phyloP scores from a whole-genome alignment of 176 grass and related monocot genomes.

The Cymbopogon citratus region DNA sequence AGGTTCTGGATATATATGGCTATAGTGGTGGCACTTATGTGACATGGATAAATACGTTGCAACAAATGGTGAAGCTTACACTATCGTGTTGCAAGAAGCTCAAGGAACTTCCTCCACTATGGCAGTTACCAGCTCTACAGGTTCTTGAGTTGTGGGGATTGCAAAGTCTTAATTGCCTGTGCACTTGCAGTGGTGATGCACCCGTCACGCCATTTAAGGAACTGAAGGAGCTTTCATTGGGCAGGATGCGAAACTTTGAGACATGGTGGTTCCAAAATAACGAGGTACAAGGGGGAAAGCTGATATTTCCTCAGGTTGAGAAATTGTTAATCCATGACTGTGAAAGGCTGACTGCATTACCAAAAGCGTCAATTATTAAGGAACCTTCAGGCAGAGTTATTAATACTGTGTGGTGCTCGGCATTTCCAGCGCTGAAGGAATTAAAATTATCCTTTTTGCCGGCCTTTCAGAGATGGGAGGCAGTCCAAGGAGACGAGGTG shows the following conservation, averaged over 20 bases:
- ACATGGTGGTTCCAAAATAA: neutral
- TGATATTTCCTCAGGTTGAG: neutral
- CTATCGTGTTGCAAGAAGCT: neutral
- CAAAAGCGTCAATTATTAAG: neutral
- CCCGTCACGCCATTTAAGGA: neutral
- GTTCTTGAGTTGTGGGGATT: neutral
- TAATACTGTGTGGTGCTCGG: too few relatives aligned
- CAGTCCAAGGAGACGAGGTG: neutral
- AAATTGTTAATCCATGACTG: accelerated
- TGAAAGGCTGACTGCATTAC: neutral
- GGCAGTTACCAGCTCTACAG: neutral
- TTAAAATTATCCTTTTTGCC: accelerated
- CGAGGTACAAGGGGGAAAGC: neutral
- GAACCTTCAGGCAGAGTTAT: too few relatives aligned
- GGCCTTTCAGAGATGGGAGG: neutral
- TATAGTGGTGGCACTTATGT: neutral
- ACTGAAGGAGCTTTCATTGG: neutral
- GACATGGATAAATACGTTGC: neutral
- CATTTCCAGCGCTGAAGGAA: neutral
- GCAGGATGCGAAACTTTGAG: accelerated
- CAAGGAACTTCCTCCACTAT: neutral
- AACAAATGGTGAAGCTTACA: neutral
- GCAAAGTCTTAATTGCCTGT: neutral
- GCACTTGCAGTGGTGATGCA: neutral
- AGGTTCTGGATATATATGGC: neutral